Base-by-base conservation (phyloP, 192 early-diverging fungal species). In the Gamsiella multidivaricata region DNA sequence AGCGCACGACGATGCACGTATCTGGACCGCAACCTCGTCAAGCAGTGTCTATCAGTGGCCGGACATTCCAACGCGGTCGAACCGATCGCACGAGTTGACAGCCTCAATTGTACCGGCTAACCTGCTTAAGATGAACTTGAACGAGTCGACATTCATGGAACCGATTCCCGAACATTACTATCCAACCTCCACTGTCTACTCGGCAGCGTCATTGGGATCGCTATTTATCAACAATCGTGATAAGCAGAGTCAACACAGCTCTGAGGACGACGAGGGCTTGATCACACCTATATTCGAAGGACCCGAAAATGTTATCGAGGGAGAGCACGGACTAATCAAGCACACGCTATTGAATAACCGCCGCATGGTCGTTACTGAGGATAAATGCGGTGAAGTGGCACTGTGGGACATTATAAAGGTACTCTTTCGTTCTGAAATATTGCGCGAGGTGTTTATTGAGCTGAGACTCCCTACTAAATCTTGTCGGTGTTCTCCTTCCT, bases 401-500 rank as follows among this genome's bases (percentile, higher is more conserved):
- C 80, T 98, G 34, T 99, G 98, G 98, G 96, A 99, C 82, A 87
- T 99, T 43, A 86, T 97, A 87, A 91, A 79, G 76, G 87, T 69
- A 85, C 22, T 29, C 87, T 17, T 63, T 36, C 2, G 5, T 43
- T 43, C 28, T 25, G n/a, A n/a, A n/a, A n/a, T n/a, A 41, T 14
- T 14, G 39, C 39, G 7, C 39, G 39, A 10, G 39, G 7, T 41
- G 39, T 41, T 41, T 7, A 14, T 41, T 41, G 39, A 10, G 8
- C 7, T 41, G 39, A 14, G 8, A 10, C 39, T 41, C 8, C 39
- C n/a, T n/a, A n/a, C n/a, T n/a, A n/a, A n/a, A n/a, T 12, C 12
- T 39, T 39, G 37, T 39, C 37, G 37, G 12, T 39, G 5, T 39
- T 9, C 37, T 5, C 12, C 12, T 39, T 39, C 12, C 37, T 12